Percentiles rank a stretch among this genome's conserved stretches.
These are phyloP conservation scores for Nicotiana otophora DNA, from an alignment of 257 asterid genomes.

Conservation along the genomic window DNA sequence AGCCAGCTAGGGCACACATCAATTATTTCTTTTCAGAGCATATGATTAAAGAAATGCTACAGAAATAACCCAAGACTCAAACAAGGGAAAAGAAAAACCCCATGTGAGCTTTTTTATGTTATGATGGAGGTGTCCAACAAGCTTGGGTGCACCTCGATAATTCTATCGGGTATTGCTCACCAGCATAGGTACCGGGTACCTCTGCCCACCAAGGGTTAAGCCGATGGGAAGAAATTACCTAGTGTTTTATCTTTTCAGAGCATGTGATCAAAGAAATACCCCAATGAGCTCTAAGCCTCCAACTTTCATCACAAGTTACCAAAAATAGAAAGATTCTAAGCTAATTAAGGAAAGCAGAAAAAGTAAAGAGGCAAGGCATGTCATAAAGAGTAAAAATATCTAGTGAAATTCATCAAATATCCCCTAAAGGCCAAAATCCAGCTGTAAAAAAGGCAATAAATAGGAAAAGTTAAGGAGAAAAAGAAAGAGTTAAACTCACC, in stretches of 20 bases:
- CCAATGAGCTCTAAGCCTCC: not conserved
- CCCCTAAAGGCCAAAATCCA: not conserved
- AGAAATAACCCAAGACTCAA: not conserved
- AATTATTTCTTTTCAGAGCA: not conserved
- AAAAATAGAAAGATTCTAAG: not conserved
- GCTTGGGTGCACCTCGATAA: too few relatives aligned
- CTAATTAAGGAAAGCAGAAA: not conserved
- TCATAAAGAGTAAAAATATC: not conserved
- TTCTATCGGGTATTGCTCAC: too few relatives aligned
- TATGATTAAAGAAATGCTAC: not conserved
- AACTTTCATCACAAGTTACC: not conserved
- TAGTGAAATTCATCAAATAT: conserved; percentile 6
- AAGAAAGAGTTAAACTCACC: conserved; percentile 35
- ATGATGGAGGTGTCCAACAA: not conserved
- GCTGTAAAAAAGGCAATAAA: not conserved
- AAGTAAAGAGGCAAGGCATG: not conserved
- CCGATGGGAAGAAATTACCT: too few relatives aligned
- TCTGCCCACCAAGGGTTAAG: too few relatives aligned
- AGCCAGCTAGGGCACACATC: too few relatives aligned
- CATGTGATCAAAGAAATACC: not conserved
- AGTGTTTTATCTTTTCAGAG: too few relatives aligned
- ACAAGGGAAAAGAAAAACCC: not conserved
- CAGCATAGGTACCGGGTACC: too few relatives aligned
- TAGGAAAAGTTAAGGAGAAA: not conserved
- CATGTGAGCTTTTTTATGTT: not conserved